Percentiles rank a stretch among this genome's conserved stretches.
Conservation (phyloP, 495 filamentous ascomycete genomes). For the Halenospora varia region DNA sequence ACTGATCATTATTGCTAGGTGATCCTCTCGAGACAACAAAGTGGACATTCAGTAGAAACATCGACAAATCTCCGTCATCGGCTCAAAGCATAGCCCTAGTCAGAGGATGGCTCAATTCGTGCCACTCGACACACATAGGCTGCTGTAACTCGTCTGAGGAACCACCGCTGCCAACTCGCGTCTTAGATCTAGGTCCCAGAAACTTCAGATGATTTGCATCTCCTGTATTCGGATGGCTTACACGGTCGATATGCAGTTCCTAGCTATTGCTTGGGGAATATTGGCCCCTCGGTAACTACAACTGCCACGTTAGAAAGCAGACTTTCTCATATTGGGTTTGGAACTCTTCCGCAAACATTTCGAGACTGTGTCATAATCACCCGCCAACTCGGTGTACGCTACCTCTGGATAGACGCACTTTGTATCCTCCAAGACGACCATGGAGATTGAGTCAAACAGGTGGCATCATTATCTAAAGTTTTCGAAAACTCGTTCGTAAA, state of each 20-base stretch:
- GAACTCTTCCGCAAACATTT: slow-evolving; percentile 9
- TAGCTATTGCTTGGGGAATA: not conserved
- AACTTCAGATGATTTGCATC: not conserved
- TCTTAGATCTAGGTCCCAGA: not conserved
- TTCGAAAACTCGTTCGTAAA: not conserved
- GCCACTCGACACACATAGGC: not conserved
- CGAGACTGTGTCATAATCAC: slow-evolving; percentile 25
- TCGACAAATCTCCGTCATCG: slow-evolving; percentile 3
- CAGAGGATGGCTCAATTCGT: not conserved
- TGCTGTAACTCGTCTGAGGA: not conserved
- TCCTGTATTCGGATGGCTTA: not conserved
- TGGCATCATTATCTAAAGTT: not conserved
- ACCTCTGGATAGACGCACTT: slow-evolving; percentile 33
- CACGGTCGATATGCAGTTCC: not conserved
- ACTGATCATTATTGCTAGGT: slow-evolving; percentile 13
- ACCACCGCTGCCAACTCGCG: not conserved
- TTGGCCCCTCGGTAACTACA: not conserved
- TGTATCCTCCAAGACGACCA: slow-evolving; percentile 31
- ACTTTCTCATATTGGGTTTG: not conserved
- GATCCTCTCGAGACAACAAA: slow-evolving; percentile 13
- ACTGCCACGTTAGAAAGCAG: not conserved
- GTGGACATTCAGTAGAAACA: slow-evolving; percentile 13
- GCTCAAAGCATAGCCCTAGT: slow-evolving; percentile 28
- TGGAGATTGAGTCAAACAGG: slow-evolving; percentile 21
- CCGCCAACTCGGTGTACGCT: slow-evolving; percentile 21